Base-by-base conservation (phyloP, 2,329 filamentous ascomycete genomes). In the Calonectria multiphialidica region DNA sequence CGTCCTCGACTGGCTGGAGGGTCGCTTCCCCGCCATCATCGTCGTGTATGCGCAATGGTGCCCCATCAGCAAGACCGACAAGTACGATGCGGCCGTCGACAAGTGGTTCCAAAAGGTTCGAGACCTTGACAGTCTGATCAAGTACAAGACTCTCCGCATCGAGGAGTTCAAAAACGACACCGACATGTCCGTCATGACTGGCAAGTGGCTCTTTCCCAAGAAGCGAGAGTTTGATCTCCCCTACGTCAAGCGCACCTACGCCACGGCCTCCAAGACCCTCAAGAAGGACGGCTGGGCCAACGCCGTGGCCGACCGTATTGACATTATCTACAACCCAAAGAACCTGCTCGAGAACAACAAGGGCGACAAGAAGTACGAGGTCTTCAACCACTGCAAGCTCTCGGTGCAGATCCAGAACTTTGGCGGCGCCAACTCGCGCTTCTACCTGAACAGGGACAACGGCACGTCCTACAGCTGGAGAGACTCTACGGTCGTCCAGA, bases 41-140 rank as follows among this genome's bases (percentile, higher is more conserved):
- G 77, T 88, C 6, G 81, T 88, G 13, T 88, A 87, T 49, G 87
- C 87, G 5, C 87, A 88, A 71, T 89, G 85, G 84, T 85, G 86
- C 1, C 86, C 86, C 1, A 82, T 85, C 21, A 78, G 64, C 64
- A 76, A 78, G 65, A 76, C 74, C 2, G 85, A 87, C 72, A 74
- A 74, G 63, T 84, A 83, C 70, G 82, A 84, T 53, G 74, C 75
- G 53, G 74, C 78, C 44, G 76, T 78, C 2, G 74, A 84, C 57
- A 78, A 78, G 10, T 87, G 84, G 76, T 87, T 87, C 50, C 77
- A 85, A 53, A 78, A 80, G 30, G 86, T 87, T 47, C 80, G 85
- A 25, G 78, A 79, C 23, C 74, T 87, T 13, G 76, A 82, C 12
- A 76, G 82, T 2, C 79, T 80, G 13, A 47, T 25, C 21, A 8